Evolutionary conservation across 352 stramenopile genomes (phyloP).

Genomic region (Globisporangium yorkense): DNA sequence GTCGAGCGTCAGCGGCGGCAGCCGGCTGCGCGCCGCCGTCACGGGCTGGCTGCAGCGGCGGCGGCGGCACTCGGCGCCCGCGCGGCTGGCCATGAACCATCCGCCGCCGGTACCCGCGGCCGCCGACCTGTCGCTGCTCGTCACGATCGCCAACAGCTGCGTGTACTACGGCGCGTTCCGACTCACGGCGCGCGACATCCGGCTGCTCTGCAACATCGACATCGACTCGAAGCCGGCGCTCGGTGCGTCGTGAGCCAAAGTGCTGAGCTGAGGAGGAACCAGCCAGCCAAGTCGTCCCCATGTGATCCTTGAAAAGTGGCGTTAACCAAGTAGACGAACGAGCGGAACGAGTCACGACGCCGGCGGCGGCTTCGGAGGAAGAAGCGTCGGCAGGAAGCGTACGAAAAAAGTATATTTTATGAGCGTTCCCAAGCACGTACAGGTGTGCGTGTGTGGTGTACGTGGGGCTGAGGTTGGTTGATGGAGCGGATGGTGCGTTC

Average conservation of each 20-base stretch:
- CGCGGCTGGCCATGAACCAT: slow-evolving; percentile 28
- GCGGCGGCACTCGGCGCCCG: slow-evolving; percentile 13
- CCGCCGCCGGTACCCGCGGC: slow-evolving; percentile 30
- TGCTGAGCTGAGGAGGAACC: too few species aligned
- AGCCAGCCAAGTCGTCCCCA: too few species aligned
- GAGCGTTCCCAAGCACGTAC: too few species aligned
- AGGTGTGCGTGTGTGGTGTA: background rate
- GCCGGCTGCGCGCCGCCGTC: slow-evolving; percentile 17
- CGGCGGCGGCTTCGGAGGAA: too few species aligned
- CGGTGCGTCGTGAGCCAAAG: too few species aligned
- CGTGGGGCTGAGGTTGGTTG: background rate
- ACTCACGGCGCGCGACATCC: slow-evolving; percentile 46
- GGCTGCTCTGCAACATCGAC: slow-evolving; percentile 3
- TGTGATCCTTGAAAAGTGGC: too few species aligned
- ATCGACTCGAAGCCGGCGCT: background rate
- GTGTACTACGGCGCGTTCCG: slow-evolving; percentile 49
- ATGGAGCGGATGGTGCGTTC: background rate
- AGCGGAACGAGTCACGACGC: too few species aligned
- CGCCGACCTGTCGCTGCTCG: slow-evolving; percentile 37
- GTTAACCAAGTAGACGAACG: too few species aligned
- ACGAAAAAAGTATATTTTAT: too few species aligned
- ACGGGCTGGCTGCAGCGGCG: slow-evolving; percentile 17
- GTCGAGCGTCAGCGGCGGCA: background rate
- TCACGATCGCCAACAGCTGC: slow-evolving; percentile 65
- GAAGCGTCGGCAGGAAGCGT: too few species aligned